These are phyloP conservation scores for Oryza meyeriana DNA, from an alignment of 176 grass and related monocot genomes.

Conservation along the genomic window DNA sequence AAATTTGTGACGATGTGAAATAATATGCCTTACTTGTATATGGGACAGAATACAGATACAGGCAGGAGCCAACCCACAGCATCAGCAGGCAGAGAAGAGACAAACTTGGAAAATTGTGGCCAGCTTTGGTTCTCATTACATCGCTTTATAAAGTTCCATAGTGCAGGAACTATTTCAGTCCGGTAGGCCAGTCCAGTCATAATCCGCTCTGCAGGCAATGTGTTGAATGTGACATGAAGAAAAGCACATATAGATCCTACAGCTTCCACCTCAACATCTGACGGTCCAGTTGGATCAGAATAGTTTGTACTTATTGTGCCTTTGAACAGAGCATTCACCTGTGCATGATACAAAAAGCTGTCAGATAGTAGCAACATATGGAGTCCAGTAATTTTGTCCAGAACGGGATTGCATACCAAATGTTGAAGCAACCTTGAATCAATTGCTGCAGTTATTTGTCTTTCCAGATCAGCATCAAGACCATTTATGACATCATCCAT, in stretches of 20 bases:
- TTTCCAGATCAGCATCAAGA: constrained; percentile 68
- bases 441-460: constrained; percentile 73
- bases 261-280: constrained; percentile 75
- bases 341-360: constrained; percentile 29
- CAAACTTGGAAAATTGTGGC: constrained; percentile 70
- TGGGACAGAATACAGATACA: constrained; percentile 91
- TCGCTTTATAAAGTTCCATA: constrained; percentile 89
- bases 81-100: constrained; percentile 48
- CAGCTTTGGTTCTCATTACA: constrained; percentile 84
- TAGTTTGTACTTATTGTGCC: constrained; percentile 48
- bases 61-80: constrained; percentile 84
- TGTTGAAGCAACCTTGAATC: constrained; percentile 80
- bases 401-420: constrained; percentile 55
- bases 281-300: constrained; percentile 48
- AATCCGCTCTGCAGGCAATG: constrained; percentile 61
- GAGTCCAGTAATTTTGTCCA: background rate
- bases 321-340: constrained; percentile 92
- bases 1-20: constrained; percentile 2
- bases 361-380: constrained; percentile 41
- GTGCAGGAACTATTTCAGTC: constrained; percentile 87
- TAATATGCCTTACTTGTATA: constrained; percentile 75
- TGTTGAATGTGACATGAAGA: constrained; percentile 81
- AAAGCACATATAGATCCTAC: constrained; percentile 94
- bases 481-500: constrained; percentile 72
- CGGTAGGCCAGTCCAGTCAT: constrained; percentile 90